Evolutionary conservation across 345 rosid genomes (phyloP).

Genomic region (Camelina hispida): DNA sequence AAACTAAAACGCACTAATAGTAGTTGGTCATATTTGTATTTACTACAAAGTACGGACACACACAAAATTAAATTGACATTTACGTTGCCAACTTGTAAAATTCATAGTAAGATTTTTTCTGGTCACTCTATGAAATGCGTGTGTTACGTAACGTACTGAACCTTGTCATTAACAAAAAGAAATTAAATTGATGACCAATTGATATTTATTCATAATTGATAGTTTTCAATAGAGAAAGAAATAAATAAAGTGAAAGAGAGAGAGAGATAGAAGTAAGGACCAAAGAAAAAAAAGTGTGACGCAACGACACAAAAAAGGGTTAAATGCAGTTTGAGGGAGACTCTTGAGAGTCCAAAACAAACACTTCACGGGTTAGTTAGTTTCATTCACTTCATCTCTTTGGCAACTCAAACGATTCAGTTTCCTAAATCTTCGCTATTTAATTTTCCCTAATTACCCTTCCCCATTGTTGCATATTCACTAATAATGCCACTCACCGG

Average conservation of each 20-base stretch:
- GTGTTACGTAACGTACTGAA: not conserved
- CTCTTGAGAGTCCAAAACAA: conserved; percentile 23
- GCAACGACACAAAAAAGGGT: conserved; percentile 30
- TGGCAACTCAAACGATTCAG: conserved; percentile 36
- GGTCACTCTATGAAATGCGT: not conserved
- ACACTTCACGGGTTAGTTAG: conserved; percentile 45
- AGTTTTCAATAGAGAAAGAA: not conserved
- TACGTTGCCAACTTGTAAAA: not conserved
- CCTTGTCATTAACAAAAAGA: not conserved
- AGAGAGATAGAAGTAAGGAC: not conserved
- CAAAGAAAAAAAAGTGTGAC: conserved; percentile 27
- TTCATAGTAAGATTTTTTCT: not conserved
- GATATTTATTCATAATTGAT: not conserved
- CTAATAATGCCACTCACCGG: conserved; percentile 34
- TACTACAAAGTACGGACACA: conserved; percentile 24
- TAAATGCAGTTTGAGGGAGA: conserved; percentile 23
- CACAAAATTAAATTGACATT: not conserved
- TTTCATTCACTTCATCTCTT: conserved; percentile 9
- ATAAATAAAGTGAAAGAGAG: not conserved
- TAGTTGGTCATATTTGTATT: conserved; percentile 19
- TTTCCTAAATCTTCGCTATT: conserved; percentile 27
- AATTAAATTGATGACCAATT: not conserved
- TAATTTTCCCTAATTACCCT: conserved; percentile 32
- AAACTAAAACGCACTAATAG: not conserved
- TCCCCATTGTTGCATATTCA: not conserved